These are phyloP conservation scores for Beta lomatogona DNA, from an alignment of 179 eudicot genomes.

Conservation along the genomic window DNA sequence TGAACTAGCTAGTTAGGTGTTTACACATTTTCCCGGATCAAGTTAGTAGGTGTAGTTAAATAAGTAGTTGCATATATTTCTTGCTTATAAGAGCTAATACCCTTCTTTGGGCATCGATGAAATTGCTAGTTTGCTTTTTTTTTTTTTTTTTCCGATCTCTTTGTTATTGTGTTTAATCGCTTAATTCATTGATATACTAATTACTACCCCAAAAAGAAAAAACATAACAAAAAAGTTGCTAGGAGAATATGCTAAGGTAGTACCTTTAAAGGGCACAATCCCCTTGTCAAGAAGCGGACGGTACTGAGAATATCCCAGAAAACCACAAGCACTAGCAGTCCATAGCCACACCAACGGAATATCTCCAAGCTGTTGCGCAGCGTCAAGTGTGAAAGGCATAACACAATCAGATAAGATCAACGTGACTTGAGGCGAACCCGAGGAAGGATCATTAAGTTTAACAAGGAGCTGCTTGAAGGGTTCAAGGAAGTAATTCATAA, in stretches of 20 bases:
- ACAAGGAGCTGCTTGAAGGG: conserved; percentile 39
- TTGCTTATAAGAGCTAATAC: too few relatives aligned
- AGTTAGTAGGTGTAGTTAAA: too few relatives aligned
- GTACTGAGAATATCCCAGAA: conserved; percentile 31
- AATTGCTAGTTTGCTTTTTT: too few relatives aligned
- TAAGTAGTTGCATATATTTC: too few relatives aligned
- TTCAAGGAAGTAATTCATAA: conserved; percentile 18
- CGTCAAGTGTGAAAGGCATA: conserved; percentile 35
- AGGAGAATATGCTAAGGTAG: not conserved
- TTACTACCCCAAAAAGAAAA: too few relatives aligned
- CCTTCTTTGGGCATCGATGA: too few relatives aligned
- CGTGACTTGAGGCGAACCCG: conserved; percentile 25
- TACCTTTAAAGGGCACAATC: conserved; percentile 34
- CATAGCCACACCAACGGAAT: conserved; percentile 22
- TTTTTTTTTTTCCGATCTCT: too few relatives aligned
- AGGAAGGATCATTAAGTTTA: conserved; percentile 24
- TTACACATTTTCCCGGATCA: too few relatives aligned
- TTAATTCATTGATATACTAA: too few relatives aligned
- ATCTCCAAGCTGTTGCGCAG: conserved; percentile 19
- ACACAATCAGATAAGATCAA: conserved; percentile 28
- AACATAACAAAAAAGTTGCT: too few relatives aligned
- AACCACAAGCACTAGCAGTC: conserved; percentile 38
- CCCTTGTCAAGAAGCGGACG: conserved; percentile 20
- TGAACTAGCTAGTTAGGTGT: too few relatives aligned
- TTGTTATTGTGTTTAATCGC: too few relatives aligned